Evolutionary conservation across 1,284 basidiomycete species (phyloP).

Genomic region (Pterula multifida): DNA sequence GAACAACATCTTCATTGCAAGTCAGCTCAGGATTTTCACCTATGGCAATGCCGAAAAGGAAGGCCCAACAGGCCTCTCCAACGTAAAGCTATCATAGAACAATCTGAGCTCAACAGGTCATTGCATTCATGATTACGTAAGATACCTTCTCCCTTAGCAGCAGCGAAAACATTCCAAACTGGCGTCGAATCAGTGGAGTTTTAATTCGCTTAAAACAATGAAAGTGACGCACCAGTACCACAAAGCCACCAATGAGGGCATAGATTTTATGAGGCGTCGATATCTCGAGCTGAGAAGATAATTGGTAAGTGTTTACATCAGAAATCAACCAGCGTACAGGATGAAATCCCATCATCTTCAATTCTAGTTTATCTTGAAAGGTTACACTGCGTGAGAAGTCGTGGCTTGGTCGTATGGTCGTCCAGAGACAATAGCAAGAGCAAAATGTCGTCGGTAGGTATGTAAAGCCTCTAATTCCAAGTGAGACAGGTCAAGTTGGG

Average conservation of each 20-base stretch:
- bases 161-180: conserved; percentile 90
- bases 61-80: conserved; percentile 95
- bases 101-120: not conserved
- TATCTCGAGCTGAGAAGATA: conserved; percentile 32
- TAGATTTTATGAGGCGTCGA: conserved; percentile 68
- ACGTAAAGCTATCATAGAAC: conserved; percentile 58
- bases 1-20: conserved; percentile 1
- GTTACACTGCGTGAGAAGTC: not conserved
- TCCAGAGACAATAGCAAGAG: not conserved
- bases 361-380: not conserved
- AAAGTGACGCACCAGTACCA: conserved; percentile 32
- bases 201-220: no score
- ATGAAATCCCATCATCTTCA: not conserved
- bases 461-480: not conserved
- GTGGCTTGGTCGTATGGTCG: not conserved
- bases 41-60: conserved; percentile 89
- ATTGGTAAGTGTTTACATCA: not conserved
- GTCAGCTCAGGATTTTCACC: conserved; percentile 27
- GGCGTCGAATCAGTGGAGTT: not conserved
- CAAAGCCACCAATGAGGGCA: conserved; percentile 75
- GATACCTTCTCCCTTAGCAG: conserved; percentile 81
- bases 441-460: not conserved
- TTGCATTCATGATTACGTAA: conserved; percentile 3
- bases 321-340: not conserved
- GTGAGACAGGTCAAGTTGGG: not conserved